phyloP scores from a whole-genome alignment of 768 basidiomycete genomes.

The Psilocybe tampanensis region DNA sequence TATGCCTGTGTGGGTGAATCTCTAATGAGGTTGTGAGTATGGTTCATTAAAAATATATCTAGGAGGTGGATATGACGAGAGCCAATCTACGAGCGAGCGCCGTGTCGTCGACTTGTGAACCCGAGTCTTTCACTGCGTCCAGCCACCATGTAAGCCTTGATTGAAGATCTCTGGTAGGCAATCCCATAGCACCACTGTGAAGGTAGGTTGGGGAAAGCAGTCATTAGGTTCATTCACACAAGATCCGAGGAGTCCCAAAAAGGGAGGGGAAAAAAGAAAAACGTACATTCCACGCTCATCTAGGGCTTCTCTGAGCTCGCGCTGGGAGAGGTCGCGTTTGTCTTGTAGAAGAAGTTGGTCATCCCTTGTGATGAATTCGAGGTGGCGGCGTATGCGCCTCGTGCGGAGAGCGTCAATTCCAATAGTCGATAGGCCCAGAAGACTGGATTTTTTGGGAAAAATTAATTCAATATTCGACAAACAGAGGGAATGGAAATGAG shows the following conservation, averaged over 20 bases:
- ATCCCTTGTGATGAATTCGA: constrained; percentile 56
- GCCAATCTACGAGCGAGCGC: constrained; percentile 51
- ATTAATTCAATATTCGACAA: background rate
- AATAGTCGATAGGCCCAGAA: constrained; percentile 46
- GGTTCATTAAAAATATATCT: background rate
- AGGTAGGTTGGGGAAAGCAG: background rate
- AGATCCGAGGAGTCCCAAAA: background rate
- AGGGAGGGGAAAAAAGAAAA: background rate
- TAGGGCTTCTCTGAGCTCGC: constrained; percentile 66
- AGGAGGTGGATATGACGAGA: constrained; percentile 39
- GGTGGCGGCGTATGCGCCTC: constrained; percentile 43
- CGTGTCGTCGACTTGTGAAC: constrained; percentile 29
- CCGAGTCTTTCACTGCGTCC: constrained; percentile 40
- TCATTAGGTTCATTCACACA: background rate
- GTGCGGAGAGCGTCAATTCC: constrained; percentile 44
- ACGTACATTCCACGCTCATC: constrained; percentile 76
- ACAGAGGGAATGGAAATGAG: background rate
- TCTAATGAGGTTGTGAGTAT: constrained; percentile 6
- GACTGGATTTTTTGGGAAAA: no score
- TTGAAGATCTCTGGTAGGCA: constrained; percentile 46
- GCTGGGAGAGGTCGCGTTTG: constrained; percentile 46
- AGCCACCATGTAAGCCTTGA: constrained; percentile 69
- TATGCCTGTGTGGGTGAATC: constrained; percentile 7
- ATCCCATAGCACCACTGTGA: constrained; percentile 33
- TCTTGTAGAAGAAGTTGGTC: constrained; percentile 64